Base-by-base conservation (phyloP, 169 alveolate genomes). In the Eimeria brunetti region DNA sequence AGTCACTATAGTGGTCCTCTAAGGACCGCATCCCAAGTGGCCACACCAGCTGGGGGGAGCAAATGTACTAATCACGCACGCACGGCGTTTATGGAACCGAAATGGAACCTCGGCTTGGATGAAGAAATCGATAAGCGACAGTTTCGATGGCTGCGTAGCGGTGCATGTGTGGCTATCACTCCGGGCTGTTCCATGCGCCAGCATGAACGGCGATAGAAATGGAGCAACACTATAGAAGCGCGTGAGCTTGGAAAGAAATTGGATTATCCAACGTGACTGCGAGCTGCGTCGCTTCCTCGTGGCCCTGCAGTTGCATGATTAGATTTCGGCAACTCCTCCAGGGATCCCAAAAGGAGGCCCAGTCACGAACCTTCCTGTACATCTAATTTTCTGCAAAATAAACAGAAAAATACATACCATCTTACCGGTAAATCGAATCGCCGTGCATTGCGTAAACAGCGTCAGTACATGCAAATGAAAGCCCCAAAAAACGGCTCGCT, bases 11-110 rank as follows among this genome's bases (percentile, higher is more conserved):
- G 67, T 46, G 49, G 49, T 80, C 73, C 76, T 83, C 90, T 22
- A 36, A 51, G 90, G 41, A 46, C 90, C 90, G 76, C 90, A 83
- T 83, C n/a, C 56, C 64, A 56, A 27, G 73, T 33, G 90, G 51
- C 56, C 53, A 9, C 62, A 9, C 24, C 51, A 58, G 38, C 12
- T 24, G 12, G 90, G 8, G 36, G 49, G 64, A 83, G 33, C 71
- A 83, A 22, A 2, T 51, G 62, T 9, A 30, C 58, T n/a, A n/a
- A n/a, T n/a, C n/a, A n/a, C n/a, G n/a, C 56, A 56, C 76, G 27
- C 64, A 38, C 44, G 1, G 67, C 67, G 33, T 78, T 30, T 3
- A 51, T 38, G 33, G 30, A 20, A 18, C 16, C 18, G 30, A 38
- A 73, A 20, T 73, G 53, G 83, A 38, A 6, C 56, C 33, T 73